Evolutionary conservation across 805 yeast species (phyloP).

Genomic region (Yarrowia sp.): DNA sequence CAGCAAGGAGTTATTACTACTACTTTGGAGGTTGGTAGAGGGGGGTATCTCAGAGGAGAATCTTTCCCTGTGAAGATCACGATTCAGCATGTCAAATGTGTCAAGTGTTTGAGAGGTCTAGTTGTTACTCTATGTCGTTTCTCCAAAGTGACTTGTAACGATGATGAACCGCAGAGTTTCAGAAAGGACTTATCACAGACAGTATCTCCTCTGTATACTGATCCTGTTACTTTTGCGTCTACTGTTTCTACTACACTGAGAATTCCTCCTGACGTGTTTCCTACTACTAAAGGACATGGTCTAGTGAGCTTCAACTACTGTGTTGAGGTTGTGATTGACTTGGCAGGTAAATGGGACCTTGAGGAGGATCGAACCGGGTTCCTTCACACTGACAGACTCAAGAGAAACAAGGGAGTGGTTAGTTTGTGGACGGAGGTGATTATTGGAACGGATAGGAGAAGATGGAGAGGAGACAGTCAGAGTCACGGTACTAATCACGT

Average conservation of each 20-base stretch:
- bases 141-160: conserved; percentile 50
- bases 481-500: background rate
- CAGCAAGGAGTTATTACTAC: conserved; percentile 42
- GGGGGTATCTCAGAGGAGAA: conserved; percentile 81
- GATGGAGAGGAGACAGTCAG: conserved; percentile 32
- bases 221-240: conserved; percentile 57
- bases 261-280: conserved; percentile 83
- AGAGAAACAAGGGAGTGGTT: conserved; percentile 71
- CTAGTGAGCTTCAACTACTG: conserved; percentile 80
- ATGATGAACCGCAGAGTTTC: conserved; percentile 51
- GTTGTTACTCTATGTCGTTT: conserved; percentile 78
- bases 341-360: conserved; percentile 57
- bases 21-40: conserved; percentile 50
- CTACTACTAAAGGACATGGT: conserved; percentile 71
- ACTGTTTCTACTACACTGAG: conserved; percentile 61
- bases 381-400: conserved; percentile 62
- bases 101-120: conserved; percentile 68
- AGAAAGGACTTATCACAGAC: conserved; percentile 81
- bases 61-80: conserved; percentile 66
- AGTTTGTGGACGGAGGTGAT: conserved; percentile 78
- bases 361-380: conserved; percentile 39
- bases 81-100: conserved; percentile 66
- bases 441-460: conserved; percentile 67
- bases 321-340: conserved; percentile 76
- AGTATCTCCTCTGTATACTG: conserved; percentile 74